Evolutionary conservation across 1,284 basidiomycete species (phyloP).

Genomic region (Coriolopsis trogii): DNA sequence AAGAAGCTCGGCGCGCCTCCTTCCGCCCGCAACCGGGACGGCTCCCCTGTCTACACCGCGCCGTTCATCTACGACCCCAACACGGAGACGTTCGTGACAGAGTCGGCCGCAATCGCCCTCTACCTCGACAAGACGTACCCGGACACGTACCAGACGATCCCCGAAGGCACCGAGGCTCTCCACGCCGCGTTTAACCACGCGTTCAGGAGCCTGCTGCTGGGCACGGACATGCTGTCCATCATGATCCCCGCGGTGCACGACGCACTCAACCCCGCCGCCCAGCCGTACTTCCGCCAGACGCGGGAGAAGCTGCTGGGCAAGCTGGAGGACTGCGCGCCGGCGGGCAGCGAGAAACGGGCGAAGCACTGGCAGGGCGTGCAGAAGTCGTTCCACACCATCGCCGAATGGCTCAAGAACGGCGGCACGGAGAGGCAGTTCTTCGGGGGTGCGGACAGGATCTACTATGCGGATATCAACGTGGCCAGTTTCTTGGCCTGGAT

Average conservation of each 20-base stretch:
- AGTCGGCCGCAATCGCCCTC: conserved; percentile 34
- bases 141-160: conserved; percentile 22
- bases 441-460: conserved; percentile 22
- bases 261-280: conserved; percentile 17
- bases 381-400: conserved; percentile 16
- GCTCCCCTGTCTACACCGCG: conserved; percentile 26
- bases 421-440: conserved; percentile 19
- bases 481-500: conserved; percentile 34
- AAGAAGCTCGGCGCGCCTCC: conserved; percentile 29
- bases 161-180: conserved; percentile 26
- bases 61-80: conserved; percentile 33
- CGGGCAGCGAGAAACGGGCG: conserved; percentile 15
- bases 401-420: conserved; percentile 20
- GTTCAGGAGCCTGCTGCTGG: conserved; percentile 4
- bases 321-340: conserved; percentile 27
- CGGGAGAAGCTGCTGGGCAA: conserved; percentile 19
- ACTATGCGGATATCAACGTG: conserved; percentile 41
- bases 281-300: conserved; percentile 26
- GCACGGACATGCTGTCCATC: conserved; percentile 3
- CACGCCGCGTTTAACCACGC: conserved; percentile 28
- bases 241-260: conserved; percentile 5
- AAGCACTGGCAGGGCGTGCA: conserved; percentile 18
- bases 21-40: conserved; percentile 17
- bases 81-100: conserved; percentile 27
- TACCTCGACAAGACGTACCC: conserved; percentile 37